Percentiles rank a stretch among this genome's conserved stretches.
phyloP scores from a whole-genome alignment of 441 rosid species.

The Omphalea diandra region DNA sequence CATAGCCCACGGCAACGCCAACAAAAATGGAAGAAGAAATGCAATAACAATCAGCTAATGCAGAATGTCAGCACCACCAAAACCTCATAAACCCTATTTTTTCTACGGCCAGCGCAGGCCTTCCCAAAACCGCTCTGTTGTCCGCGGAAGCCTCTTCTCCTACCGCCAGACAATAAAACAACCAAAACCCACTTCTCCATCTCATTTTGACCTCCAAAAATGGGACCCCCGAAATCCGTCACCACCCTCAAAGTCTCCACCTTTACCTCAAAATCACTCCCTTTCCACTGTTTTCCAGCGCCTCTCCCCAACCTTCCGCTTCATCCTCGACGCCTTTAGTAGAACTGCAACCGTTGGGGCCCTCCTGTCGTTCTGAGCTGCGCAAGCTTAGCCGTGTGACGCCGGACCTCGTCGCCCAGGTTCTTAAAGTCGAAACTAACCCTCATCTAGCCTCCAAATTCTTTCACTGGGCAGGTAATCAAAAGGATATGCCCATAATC shows the following conservation, averaged over 20 bases:
- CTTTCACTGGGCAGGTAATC: slow-evolving; percentile 95
- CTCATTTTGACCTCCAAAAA: slow-evolving; percentile 47
- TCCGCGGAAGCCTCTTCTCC: slow-evolving; percentile 73
- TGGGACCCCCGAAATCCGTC: slow-evolving; percentile 58
- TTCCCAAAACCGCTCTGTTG: slow-evolving; percentile 69
- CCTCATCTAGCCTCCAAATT: slow-evolving; percentile 66
- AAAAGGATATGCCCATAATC: slow-evolving; percentile 74
- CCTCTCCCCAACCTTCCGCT: slow-evolving; percentile 82
- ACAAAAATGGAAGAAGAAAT: neutral
- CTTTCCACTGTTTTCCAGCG: slow-evolving; percentile 35
- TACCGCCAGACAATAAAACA: slow-evolving; percentile 47
- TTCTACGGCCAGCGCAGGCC: slow-evolving; percentile 82
- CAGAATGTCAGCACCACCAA: too few species aligned
- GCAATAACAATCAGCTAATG: too few species aligned
- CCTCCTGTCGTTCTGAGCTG: slow-evolving; percentile 63
- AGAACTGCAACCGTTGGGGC: slow-evolving; percentile 59
- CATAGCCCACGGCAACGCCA: too few species aligned
- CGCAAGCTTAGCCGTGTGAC: slow-evolving; percentile 86
- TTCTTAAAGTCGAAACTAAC: slow-evolving; percentile 55
- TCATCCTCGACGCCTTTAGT: slow-evolving; percentile 75
- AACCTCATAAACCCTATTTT: slow-evolving; percentile 58
- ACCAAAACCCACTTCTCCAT: slow-evolving; percentile 13
- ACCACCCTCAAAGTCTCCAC: slow-evolving; percentile 15
- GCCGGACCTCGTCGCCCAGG: slow-evolving; percentile 73
- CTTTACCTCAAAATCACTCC: slow-evolving; percentile 20